A percentile compares a stretch with the other conserved stretches of the same genome.
phyloP scores from a whole-genome alignment of 2,329 filamentous ascomycete species.

The Diaporthe citrichinensis region DNA sequence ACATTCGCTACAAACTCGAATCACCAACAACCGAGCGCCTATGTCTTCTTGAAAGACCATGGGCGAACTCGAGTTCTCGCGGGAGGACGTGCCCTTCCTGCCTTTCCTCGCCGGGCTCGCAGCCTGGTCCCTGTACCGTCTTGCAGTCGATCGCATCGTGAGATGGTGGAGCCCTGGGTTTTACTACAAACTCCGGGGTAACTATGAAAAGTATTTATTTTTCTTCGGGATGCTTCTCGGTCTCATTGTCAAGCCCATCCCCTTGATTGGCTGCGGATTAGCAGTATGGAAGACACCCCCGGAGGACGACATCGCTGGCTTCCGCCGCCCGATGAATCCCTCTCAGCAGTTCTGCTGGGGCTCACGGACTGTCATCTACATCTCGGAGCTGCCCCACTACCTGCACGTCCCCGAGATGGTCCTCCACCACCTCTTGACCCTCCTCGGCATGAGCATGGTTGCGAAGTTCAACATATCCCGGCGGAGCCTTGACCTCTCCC shows the following conservation, averaged over 20 bases:
- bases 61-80: neutral
- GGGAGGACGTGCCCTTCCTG: constrained; percentile 41
- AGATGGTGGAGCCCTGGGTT: constrained; percentile 39
- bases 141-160: constrained; percentile 39
- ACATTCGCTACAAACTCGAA: neutral
- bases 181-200: constrained; percentile 39
- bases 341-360: constrained; percentile 46
- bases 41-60: neutral
- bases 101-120: constrained; percentile 42
- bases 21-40: too few relatives aligned
- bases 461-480: constrained; percentile 42
- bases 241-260: constrained; percentile 42
- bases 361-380: constrained; percentile 43
- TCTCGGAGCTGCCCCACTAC: constrained; percentile 44
- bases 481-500: constrained; percentile 43
- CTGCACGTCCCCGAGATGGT: constrained; percentile 43
- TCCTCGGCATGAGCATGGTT: constrained; percentile 42
- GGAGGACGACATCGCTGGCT: constrained; percentile 44
- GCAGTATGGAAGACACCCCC: constrained; percentile 43
- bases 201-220: constrained; percentile 41
- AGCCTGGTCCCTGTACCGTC: constrained; percentile 39
- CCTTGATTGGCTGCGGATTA: constrained; percentile 41
- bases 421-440: constrained; percentile 44
- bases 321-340: constrained; percentile 41
- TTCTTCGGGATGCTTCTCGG: constrained; percentile 44